A percentile compares a stretch with the other conserved stretches of the same genome.
Evolutionary conservation across 768 basidiomycete species (phyloP).

Genomic region (Collybiopsis confluens): DNA sequence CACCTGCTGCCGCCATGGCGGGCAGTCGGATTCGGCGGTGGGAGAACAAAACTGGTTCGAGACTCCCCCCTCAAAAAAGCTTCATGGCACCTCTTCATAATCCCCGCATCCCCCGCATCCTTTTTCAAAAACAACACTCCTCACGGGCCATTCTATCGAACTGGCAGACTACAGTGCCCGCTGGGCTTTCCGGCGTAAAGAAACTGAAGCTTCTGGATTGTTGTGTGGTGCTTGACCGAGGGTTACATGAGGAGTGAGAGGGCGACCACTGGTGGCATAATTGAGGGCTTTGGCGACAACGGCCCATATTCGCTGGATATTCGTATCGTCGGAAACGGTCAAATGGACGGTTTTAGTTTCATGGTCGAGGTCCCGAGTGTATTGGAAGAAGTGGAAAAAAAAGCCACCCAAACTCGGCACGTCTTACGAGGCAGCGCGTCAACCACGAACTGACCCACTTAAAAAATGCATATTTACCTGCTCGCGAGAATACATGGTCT

Average conservation of each 20-base stretch:
- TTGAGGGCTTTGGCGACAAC: constrained; percentile 10
- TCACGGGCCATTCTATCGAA: constrained; percentile 12
- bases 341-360: constrained; percentile 19
- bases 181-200: constrained; percentile 12
- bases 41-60: background rate
- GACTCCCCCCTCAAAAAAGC: constrained; percentile 3
- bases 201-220: constrained; percentile 5
- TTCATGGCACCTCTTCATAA: constrained; percentile 16
- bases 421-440: no score
- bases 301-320: constrained; percentile 14
- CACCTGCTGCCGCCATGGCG: constrained; percentile 7
- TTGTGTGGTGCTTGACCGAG: constrained; percentile 14
- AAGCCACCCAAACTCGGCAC: no score
- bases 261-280: constrained; percentile 15
- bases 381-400: no score
- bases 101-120: constrained; percentile 15
- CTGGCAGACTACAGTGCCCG: constrained; percentile 4
- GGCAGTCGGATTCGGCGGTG: constrained; percentile 3
- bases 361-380: no score
- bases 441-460: no score
- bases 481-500: no score
- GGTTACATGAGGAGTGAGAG: constrained; percentile 18
- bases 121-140: constrained; percentile 15
- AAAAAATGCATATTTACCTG: no score
- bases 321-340: constrained; percentile 1